phyloP scores from a whole-genome alignment of 2,329 filamentous ascomycete species.

The Pseudogymnoascus sp. region DNA sequence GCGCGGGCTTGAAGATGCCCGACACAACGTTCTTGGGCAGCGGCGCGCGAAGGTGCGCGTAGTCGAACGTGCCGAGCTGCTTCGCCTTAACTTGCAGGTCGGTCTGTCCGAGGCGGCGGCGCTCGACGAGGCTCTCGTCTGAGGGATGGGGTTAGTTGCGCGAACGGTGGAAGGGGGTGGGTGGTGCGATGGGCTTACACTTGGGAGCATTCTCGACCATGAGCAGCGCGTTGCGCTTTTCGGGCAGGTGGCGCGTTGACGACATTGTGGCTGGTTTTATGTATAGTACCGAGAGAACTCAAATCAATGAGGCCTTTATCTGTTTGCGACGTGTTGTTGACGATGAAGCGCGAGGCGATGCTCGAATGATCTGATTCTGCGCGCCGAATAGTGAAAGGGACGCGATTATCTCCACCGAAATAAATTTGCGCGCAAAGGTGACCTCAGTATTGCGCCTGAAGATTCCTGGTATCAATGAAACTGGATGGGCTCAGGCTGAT shows the following conservation, averaged over 20 bases:
- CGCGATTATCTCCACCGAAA: not conserved
- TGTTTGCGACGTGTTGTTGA: not conserved
- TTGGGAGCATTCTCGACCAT: constrained; percentile 6
- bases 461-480: not conserved
- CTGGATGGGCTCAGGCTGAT: not conserved
- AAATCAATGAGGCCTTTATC: not conserved
- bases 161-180: not conserved
- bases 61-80: constrained; percentile 81
- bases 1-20: constrained; percentile 79
- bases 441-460: not conserved
- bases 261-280: not conserved
- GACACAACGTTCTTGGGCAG: constrained; percentile 85
- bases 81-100: constrained; percentile 70
- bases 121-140: constrained; percentile 52
- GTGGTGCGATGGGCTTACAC: constrained; percentile 7
- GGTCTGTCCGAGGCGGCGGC: constrained; percentile 86
- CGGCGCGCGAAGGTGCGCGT: constrained; percentile 88
- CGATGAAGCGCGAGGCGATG: not conserved
- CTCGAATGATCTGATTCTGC: not conserved
- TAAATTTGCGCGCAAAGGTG: not conserved
- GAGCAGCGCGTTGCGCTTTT: constrained; percentile 9
- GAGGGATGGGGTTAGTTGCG: not conserved
- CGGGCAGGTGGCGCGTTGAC: constrained; percentile 7
- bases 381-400: not conserved
- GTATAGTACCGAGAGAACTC: not conserved